A percentile compares a stretch with the other conserved stretches of the same genome.
These are phyloP conservation scores for Tetrahymena malaccensis DNA, from an alignment of 73 alveolate genomes.

Conservation along the genomic window DNA sequence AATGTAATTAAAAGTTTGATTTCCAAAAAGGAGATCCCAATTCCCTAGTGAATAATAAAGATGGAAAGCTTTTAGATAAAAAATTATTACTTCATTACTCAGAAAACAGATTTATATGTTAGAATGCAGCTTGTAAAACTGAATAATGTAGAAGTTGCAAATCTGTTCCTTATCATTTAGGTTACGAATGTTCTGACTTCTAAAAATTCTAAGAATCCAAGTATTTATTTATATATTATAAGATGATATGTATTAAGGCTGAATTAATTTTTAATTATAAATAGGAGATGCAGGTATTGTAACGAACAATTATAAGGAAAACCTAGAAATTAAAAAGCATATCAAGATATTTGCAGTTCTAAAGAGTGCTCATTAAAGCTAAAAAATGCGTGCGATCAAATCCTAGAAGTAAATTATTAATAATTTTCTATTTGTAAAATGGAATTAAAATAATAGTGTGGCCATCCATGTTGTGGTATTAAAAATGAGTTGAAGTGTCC, in stretches of 20 bases:
- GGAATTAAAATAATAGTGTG: conserved; percentile 43
- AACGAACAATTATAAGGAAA: conserved; percentile 36
- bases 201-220: conserved; percentile 18
- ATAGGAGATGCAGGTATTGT: conserved; percentile 55
- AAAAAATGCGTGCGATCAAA: conserved; percentile 54
- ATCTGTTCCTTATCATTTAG: conserved; percentile 82
- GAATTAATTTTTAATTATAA: conserved; percentile 12
- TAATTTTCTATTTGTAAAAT: not conserved
- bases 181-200: conserved; percentile 67
- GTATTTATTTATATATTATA: not conserved
- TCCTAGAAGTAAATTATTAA: not conserved
- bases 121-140: conserved; percentile 57
- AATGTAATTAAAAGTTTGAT: conserved; percentile 40
- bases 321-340: not conserved
- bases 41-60: not conserved
- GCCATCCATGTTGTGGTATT: conserved; percentile 74
- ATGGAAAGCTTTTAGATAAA: not conserved
- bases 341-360: conserved; percentile 49
- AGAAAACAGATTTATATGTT: conserved; percentile 58
- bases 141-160: conserved; percentile 71
- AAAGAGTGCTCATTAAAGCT: conserved; percentile 58
- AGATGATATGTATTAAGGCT: not conserved
- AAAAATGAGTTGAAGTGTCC: conserved; percentile 55
- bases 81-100: conserved; percentile 62
- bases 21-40: conserved; percentile 14